phyloP scores from a whole-genome alignment of 108 stramenopile species.

The Fragilaria radians region DNA sequence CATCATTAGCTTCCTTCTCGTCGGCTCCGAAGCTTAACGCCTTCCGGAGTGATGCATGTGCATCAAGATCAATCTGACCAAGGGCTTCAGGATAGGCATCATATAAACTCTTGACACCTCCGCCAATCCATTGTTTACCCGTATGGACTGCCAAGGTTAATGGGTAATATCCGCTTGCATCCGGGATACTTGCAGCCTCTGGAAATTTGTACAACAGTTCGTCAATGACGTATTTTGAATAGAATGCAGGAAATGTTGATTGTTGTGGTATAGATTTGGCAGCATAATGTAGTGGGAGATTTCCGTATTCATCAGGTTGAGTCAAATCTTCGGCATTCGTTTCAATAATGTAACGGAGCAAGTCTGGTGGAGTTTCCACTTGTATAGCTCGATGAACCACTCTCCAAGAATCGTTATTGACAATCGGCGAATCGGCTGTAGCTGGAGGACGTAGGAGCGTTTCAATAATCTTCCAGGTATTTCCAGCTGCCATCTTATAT shows the following conservation, averaged over 20 bases:
- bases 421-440: background rate
- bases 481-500: constrained; percentile 75
- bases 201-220: constrained; percentile 82
- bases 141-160: constrained; percentile 60
- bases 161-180: constrained; percentile 56
- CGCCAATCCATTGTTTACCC: constrained; percentile 85
- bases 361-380: constrained; percentile 70
- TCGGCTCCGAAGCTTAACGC: constrained; percentile 41
- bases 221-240: constrained; percentile 78
- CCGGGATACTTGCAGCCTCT: constrained; percentile 54
- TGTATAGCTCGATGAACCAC: constrained; percentile 77
- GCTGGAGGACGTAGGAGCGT: constrained; percentile 36
- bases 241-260: constrained; percentile 44
- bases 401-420: constrained; percentile 22
- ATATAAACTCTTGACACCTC: constrained; percentile 69
- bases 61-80: constrained; percentile 45
- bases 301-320: constrained; percentile 46
- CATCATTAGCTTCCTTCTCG: constrained; percentile 15
- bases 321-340: constrained; percentile 78
- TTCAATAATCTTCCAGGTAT: constrained; percentile 82
- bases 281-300: constrained; percentile 79
- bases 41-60: constrained; percentile 37
- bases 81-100: constrained; percentile 73
- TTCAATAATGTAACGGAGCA: constrained; percentile 80
- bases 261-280: constrained; percentile 38